Base-by-base conservation (phyloP, 2,329 filamentous ascomycete genomes). In the Trichothecium roseum region DNA sequence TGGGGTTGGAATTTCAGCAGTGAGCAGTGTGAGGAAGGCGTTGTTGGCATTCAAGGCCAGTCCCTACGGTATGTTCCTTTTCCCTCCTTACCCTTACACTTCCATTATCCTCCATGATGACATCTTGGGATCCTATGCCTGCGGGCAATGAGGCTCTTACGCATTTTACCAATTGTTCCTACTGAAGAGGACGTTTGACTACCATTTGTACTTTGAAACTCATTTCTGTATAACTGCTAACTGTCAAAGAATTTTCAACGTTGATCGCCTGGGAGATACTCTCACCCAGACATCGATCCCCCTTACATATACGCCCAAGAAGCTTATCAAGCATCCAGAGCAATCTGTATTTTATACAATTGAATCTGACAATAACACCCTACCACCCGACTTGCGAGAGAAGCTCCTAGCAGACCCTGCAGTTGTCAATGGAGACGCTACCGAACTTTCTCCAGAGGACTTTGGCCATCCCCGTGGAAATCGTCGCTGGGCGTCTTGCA, bases 1-100 rank as follows among this genome's bases (percentile, higher is more conserved):
- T 95, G 86, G 69, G 88, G 84, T 4, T 94, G 88, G 81, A 94
- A 91, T 49, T 96, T 98, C 54, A 89, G 84, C 56, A 94, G 88
- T 52, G 86, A 94, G 54, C 84, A 94, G 56, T 94, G 88, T 50
- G 78, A 83, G 30, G 84, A 95, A 60, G 88, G 88, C 37, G 89
- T 95, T 69, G 89, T 95, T 36, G 88, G 87, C 40, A 89, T 95
- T 41, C 84, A 93, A 60, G 85, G 80, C 32, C 83, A 89, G 56
- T 91, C 86, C 54, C 60, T 94, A 45, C 74, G 86, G 87, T 94
- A 78, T 57, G 62, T 62, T 37, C 12, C 37, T 36, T 30, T 40
- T 42, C 37, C 44, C 39, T 42, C 41, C 43, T 53, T 56, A 51
- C 52, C 49, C 47, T 51, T 37, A 41, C 41, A 44, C 52, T 54